Base-by-base conservation (phyloP, 352 stramenopile species). In the Globisporangium paroecandrum region DNA sequence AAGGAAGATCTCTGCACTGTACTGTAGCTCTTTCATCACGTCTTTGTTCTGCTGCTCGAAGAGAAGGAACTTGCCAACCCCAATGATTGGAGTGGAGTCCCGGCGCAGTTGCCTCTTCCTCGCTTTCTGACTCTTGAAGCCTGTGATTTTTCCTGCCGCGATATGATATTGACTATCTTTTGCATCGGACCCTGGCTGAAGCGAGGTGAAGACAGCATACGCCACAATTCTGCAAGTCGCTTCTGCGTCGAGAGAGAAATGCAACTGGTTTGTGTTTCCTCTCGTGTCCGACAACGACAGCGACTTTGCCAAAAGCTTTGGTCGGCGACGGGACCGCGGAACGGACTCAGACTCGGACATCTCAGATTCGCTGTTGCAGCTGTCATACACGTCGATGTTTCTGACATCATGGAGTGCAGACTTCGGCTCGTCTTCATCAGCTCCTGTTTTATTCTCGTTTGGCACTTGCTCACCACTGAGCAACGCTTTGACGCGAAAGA, bases 21-120 rank as follows among this genome's bases (percentile, higher is more conserved):
- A 97, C 68, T 95, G 86, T 10, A 97, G 72, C 64, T 97, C 89
- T 68, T 97, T 97, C 61, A 97, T 75, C n/a, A 97, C 84, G 47
- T 97, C 89, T 66, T 95, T 95, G 75, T 95, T 97, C 58, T 95
- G 87, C 64, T 95, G 89, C 62, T 95, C 88, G 65, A 90, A 97
- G 3, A 97, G 68, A n/a, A 95, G 59, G 54, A 97, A 85, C 46
- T 95, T 95, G 18, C 89, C 87, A 15, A 89, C 74, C 4, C 88
- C 87, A 54, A 85, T 75, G 29, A 90, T 69, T 25, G 87, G 86
- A 47, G 80, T 84, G 8, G 87, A 77, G 65, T 93, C 82, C n/a
- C 82, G 82, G 29, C 83, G 79, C n/a, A 89, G 58, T 55, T 92
- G 85, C 1, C 81, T 75, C 60, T 93, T 93, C 25, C 86, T 87